phyloP scores from a whole-genome alignment of 2,329 filamentous ascomycete species.

The Arthrobotrys musiformis region DNA sequence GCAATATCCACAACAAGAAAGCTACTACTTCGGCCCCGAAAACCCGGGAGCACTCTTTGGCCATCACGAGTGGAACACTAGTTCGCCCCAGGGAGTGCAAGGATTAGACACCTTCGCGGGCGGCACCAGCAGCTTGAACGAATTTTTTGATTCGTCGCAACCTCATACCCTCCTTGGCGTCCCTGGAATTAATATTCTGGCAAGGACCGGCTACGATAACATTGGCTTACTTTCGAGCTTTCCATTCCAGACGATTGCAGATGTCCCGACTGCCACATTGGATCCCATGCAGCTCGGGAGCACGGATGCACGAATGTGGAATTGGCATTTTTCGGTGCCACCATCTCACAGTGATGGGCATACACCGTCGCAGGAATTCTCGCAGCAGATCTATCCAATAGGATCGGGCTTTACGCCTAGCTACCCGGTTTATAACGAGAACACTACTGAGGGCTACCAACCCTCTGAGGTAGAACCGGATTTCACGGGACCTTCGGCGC shows the following conservation, averaged over 20 bases:
- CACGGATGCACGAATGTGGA: slow-evolving; percentile 31
- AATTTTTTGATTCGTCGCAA: slow-evolving; percentile 36
- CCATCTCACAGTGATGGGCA: slow-evolving; percentile 32
- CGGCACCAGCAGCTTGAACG: slow-evolving; percentile 6
- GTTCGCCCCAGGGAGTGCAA: slow-evolving; percentile 25
- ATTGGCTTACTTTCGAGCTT: slow-evolving; percentile 34
- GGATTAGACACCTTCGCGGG: slow-evolving; percentile 33
- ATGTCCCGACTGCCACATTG: slow-evolving; percentile 2
- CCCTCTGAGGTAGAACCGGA: slow-evolving; percentile 32
- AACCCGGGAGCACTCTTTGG: slow-evolving; percentile 18
- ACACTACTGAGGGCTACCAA: slow-evolving; percentile 30
- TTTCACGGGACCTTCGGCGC: slow-evolving; percentile 19
- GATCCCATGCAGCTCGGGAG: slow-evolving; percentile 42
- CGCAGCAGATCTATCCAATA: slow-evolving; percentile 46
- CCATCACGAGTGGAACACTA: slow-evolving; percentile 10
- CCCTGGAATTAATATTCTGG: slow-evolving; percentile 49
- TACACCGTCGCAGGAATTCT: slow-evolving; percentile 33
- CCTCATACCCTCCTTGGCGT: slow-evolving; percentile 48
- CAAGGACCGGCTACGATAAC: slow-evolving; percentile 41
- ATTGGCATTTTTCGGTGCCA: slow-evolving; percentile 39
- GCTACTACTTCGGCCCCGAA: slow-evolving; percentile 18
- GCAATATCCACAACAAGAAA: slow-evolving; percentile 30
- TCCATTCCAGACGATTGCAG: slow-evolving; percentile 42
- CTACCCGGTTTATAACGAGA: slow-evolving; percentile 28
- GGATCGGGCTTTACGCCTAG: slow-evolving; percentile 33